Conservation (phyloP, 192 early-diverging fungal species). For the Backusella sp. region DNA sequence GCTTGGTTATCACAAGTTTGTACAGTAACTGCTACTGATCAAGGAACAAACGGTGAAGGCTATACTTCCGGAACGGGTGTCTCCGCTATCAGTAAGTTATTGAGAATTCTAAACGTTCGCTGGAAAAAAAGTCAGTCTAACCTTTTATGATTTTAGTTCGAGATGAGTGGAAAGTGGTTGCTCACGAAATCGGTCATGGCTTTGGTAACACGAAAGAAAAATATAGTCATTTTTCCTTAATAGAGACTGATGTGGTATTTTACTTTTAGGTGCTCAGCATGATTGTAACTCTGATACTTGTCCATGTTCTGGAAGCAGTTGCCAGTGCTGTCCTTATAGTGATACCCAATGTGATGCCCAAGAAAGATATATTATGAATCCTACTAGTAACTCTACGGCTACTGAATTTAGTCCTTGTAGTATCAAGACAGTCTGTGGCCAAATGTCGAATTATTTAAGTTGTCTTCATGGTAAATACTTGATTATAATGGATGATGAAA, state of each 20-base stretch:
- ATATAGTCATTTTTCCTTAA: not conserved
- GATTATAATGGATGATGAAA: not conserved
- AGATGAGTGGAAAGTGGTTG: slow-evolving; percentile 92
- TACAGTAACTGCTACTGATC: slow-evolving; percentile 33
- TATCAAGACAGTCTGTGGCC: slow-evolving; percentile 52
- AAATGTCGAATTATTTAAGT: slow-evolving; percentile 21
- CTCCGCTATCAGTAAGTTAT: slow-evolving; percentile 56
- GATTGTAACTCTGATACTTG: slow-evolving; percentile 79
- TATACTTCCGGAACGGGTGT: slow-evolving; percentile 83
- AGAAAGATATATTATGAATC: slow-evolving; percentile 73
- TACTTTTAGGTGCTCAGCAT: slow-evolving; percentile 66
- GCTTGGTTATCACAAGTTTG: slow-evolving; percentile 86
- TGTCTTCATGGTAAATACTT: slow-evolving; percentile 28
- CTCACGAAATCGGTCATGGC: slow-evolving; percentile 91
- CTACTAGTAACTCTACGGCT: slow-evolving; percentile 60
- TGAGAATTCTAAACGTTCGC: not conserved
- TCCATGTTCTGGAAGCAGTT: slow-evolving; percentile 43
- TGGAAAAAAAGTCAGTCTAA: not conserved
- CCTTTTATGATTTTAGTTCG: slow-evolving; percentile 21
- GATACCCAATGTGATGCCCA: slow-evolving; percentile 62
- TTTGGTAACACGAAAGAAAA: slow-evolving; percentile 47
- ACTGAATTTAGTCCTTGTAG: slow-evolving; percentile 70
- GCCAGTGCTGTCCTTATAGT: slow-evolving; percentile 73
- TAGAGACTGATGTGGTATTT: not conserved
- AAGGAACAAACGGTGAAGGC: slow-evolving; percentile 27